Evolutionary conservation across 192 early-diverging fungal genomes (phyloP), one percentile per base, ranked within the genome.

Genomic region (Umbelopsis ramanniana): DNA sequence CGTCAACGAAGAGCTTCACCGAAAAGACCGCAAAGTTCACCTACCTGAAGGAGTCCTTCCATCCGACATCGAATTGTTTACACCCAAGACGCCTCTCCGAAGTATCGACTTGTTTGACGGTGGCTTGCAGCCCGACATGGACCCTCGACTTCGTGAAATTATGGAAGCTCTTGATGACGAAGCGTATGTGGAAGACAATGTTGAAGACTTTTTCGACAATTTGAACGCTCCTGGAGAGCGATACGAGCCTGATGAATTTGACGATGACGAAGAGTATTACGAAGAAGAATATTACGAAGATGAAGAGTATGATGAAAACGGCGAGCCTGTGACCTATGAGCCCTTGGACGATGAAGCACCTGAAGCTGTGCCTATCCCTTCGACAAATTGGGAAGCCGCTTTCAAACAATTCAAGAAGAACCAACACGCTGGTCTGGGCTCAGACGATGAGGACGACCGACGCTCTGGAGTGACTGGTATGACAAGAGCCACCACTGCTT

Each of bases 81-180:
- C 38, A 22, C 46, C 46, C 5, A 66, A 66, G 33, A 50, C 47
- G n/a, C n/a, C 46, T 12, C 47, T 7, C 23, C 47, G 33, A 48
- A 37, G 50, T 29, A 70, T 54, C 50, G 52, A 70, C 4, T 63
- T 63, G 57, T 17, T 80, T 7, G 68, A 83, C 9, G 87, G 89
- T 15, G 77, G 77, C 6, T 75, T 89, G 26, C 87, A 91, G 71
- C 89, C 95, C 12, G 90, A 92, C 55, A 90, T 96, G 83, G 93
- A 94, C 71, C 88, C 86, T 38, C 84, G 88, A 47, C 79, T 98
- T 70, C 91, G 97, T 71, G 94, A 97, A 84, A 90, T 89, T 0
- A 75, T 99, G 60, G 94, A 97, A 73, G 96, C 96, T 5, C 84
- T 99, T 70, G 94, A 97, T n/a, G 94, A 97, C 72, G 94, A 94